Conservation (phyloP, 2,329 filamentous ascomycete genomes). For the Monilinia laxa region DNA sequence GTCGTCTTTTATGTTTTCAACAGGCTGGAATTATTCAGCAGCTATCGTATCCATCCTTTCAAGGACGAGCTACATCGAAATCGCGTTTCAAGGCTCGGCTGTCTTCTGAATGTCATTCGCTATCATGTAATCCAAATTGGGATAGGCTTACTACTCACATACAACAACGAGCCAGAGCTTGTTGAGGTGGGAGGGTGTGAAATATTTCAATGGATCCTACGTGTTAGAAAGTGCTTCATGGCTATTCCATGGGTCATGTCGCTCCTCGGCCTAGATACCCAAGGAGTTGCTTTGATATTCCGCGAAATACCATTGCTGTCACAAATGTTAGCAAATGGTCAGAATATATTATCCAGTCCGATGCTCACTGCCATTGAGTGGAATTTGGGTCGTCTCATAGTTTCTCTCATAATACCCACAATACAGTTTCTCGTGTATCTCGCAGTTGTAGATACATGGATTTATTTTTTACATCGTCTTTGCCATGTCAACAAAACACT, state of each 20-base stretch:
- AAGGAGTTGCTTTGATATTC: slow-evolving; percentile 3
- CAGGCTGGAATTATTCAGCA: slow-evolving; percentile 6
- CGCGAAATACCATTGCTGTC: slow-evolving; percentile 1
- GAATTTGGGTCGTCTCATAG: slow-evolving; percentile 12
- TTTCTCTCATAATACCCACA: slow-evolving; percentile 10
- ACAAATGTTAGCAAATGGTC: neutral
- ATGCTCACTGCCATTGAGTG: slow-evolving; percentile 4
- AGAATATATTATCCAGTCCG: neutral
- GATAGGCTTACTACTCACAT: slow-evolving; percentile 16
- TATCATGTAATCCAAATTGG: slow-evolving; percentile 17
- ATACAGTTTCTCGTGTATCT: slow-evolving; percentile 14
- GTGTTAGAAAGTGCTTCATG: slow-evolving; percentile 1
- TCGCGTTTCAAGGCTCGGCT: slow-evolving; percentile 12
- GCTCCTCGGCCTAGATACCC: slow-evolving; percentile 5
- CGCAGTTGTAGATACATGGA: slow-evolving; percentile 22
- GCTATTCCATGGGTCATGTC: neutral
- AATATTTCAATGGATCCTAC: slow-evolving; percentile 3
- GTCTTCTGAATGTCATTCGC: slow-evolving; percentile 18
- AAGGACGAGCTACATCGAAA: slow-evolving; percentile 19
- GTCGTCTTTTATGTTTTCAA: slow-evolving; percentile 11
- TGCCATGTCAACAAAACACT: slow-evolving; percentile 19
- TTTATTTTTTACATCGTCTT: slow-evolving; percentile 17
- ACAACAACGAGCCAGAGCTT: slow-evolving; percentile 9
- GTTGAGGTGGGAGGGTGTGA: neutral
- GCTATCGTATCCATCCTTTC: slow-evolving; percentile 16